phyloP scores from a whole-genome alignment of 306 rosid genomes.

The Vigna reflexopilosa region DNA sequence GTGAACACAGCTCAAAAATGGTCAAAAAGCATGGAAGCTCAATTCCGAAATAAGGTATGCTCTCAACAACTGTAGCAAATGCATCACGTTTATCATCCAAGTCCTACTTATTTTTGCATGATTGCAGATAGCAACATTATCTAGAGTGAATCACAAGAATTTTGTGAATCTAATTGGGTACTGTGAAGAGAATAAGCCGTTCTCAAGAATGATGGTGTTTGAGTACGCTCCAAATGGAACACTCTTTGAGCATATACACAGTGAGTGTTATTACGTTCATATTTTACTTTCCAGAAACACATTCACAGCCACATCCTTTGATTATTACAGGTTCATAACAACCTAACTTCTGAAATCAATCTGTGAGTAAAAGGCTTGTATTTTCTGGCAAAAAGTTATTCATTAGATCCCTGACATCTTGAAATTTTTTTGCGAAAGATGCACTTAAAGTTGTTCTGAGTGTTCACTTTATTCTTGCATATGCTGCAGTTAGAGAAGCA shows the following conservation, averaged over 20 bases:
- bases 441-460: neutral
- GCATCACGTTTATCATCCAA: neutral
- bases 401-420: neutral
- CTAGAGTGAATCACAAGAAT: conserved; percentile 90
- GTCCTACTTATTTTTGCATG: conserved; percentile 32
- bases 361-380: neutral
- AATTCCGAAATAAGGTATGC: conserved; percentile 79
- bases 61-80: conserved; percentile 29
- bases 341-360: conserved; percentile 1
- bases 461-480: conserved; percentile 26
- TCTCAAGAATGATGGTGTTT: conserved; percentile 93
- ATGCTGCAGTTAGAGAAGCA: conserved; percentile 82
- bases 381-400: neutral
- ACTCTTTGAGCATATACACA: conserved; percentile 84
- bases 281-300: neutral
- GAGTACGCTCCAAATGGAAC: conserved; percentile 99
- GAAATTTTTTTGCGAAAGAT: neutral
- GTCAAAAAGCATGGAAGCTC: conserved; percentile 73
- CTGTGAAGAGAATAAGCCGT: conserved; percentile 86
- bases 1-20: conserved; percentile 60
- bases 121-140: conserved; percentile 70
- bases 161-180: conserved; percentile 86
- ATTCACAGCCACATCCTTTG: neutral
- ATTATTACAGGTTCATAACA: neutral
- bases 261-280: conserved; percentile 54